phyloP scores from a whole-genome alignment of 805 yeast species.

The Saturnispora hagleri region DNA sequence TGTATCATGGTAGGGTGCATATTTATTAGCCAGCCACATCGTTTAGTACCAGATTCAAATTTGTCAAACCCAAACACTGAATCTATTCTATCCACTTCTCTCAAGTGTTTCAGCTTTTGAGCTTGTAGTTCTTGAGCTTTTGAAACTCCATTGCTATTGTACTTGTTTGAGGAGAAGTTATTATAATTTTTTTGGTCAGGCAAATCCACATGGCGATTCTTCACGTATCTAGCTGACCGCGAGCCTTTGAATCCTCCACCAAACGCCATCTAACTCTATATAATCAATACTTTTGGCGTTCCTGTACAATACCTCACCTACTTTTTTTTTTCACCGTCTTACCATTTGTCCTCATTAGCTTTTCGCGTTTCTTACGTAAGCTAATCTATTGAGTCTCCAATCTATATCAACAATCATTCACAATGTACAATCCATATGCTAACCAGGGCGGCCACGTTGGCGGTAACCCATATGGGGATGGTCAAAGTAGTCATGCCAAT shows the following conservation, averaged over 20 bases:
- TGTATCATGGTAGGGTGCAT: constrained; percentile 82
- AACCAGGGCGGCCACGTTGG: background rate
- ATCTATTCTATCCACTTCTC: constrained; percentile 62
- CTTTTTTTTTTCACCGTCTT: background rate
- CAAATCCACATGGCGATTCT: constrained; percentile 11
- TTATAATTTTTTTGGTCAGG: constrained; percentile 12
- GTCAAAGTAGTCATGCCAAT: background rate
- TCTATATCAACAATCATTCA: background rate
- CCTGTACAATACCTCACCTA: background rate
- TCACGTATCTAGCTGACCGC: constrained; percentile 22
- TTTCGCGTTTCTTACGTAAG: constrained; percentile 7
- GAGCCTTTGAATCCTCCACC: constrained; percentile 17
- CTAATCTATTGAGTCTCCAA: background rate
- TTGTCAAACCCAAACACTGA: constrained; percentile 82
- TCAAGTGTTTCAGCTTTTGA: constrained; percentile 43
- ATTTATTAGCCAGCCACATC: constrained; percentile 85
- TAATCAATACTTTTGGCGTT: background rate
- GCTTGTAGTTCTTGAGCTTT: constrained; percentile 11
- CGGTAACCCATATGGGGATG: background rate
- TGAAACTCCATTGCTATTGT: background rate
- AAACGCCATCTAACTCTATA: constrained; percentile 11
- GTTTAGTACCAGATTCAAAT: constrained; percentile 58
- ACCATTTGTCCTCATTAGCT: background rate
- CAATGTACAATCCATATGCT: constrained; percentile 4
- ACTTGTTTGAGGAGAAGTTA: constrained; percentile 13